A percentile compares a stretch with the other conserved stretches of the same genome.
These are phyloP conservation scores for Alternaria infectoria DNA, from an alignment of 2,329 filamentous ascomycete species.

Conservation along the genomic window DNA sequence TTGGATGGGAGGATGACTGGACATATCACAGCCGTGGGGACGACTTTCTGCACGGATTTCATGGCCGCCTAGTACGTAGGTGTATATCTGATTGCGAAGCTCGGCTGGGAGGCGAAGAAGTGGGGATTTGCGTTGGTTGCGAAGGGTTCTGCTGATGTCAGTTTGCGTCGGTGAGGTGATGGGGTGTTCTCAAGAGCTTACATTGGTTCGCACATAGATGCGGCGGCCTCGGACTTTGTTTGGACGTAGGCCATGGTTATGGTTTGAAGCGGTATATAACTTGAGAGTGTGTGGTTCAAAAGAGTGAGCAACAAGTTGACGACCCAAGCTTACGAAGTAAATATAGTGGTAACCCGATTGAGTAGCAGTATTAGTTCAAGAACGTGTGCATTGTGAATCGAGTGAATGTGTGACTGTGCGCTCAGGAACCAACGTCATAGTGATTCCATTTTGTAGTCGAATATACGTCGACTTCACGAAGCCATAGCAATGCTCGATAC, in stretches of 20 bases:
- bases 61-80: not conserved
- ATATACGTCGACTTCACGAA: too few species aligned
- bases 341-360: not conserved
- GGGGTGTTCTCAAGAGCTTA: not conserved
- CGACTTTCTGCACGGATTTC: not conserved
- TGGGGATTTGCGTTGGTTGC: not conserved
- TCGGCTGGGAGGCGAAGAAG: not conserved
- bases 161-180: not conserved
- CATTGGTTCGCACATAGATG: not conserved
- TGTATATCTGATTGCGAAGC: not conserved
- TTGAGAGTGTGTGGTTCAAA: not conserved
- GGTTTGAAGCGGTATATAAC: not conserved
- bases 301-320: not conserved
- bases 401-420: not conserved
- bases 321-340: not conserved
- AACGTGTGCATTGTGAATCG: not conserved
- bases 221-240: not conserved
- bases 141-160: not conserved
- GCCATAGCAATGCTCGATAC: not conserved
- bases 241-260: not conserved
- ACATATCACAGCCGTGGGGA: fast-evolving
- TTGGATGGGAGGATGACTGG: not conserved
- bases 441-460: too few species aligned
- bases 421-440: not conserved
- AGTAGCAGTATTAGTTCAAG: not conserved